Conservation (phyloP, 2,329 filamentous ascomycete species). For the Penicillium glabrum region DNA sequence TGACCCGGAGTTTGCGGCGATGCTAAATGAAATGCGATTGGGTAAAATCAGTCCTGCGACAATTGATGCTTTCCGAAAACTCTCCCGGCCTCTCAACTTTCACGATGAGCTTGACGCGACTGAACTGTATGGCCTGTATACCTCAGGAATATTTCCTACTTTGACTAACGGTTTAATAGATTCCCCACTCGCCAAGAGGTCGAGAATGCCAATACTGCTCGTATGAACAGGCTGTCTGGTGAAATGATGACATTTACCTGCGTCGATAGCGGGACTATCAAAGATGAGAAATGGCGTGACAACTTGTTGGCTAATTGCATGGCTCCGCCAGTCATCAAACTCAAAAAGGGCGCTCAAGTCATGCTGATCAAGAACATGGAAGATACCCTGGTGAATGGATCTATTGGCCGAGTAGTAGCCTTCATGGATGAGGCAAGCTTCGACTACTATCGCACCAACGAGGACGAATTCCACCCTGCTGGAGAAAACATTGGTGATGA, state of each 20-base stretch:
- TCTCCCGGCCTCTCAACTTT: conserved; percentile 70
- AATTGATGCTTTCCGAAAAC: conserved; percentile 70
- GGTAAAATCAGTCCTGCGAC: conserved; percentile 77
- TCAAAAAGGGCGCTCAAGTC: conserved; percentile 92
- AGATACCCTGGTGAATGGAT: conserved; percentile 89
- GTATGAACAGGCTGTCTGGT: conserved; percentile 72
- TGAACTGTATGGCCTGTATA: conserved; percentile 61
- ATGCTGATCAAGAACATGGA: conserved; percentile 99
- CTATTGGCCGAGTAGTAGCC: conserved; percentile 77
- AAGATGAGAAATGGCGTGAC: conserved; percentile 68
- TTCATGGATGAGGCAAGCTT: conserved; percentile 73
- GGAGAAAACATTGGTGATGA: conserved; percentile 49
- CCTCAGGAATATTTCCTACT: background rate
- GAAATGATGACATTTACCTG: conserved; percentile 69
- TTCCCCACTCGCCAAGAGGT: conserved; percentile 92
- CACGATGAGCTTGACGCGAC: conserved; percentile 78
- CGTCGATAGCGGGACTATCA: conserved; percentile 67
- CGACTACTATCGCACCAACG: conserved; percentile 57
- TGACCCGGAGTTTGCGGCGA: conserved; percentile 82
- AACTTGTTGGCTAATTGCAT: conserved; percentile 87
- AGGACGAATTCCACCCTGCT: conserved; percentile 54
- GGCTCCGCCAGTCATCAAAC: conserved; percentile 74
- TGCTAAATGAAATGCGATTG: conserved; percentile 97
- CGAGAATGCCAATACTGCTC: conserved; percentile 75
- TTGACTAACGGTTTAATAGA: conserved; percentile 39